Percentiles rank a stretch among this genome's conserved stretches.
phyloP scores from a whole-genome alignment of 495 filamentous ascomycete species.

The Recurvomyces mirabilis region DNA sequence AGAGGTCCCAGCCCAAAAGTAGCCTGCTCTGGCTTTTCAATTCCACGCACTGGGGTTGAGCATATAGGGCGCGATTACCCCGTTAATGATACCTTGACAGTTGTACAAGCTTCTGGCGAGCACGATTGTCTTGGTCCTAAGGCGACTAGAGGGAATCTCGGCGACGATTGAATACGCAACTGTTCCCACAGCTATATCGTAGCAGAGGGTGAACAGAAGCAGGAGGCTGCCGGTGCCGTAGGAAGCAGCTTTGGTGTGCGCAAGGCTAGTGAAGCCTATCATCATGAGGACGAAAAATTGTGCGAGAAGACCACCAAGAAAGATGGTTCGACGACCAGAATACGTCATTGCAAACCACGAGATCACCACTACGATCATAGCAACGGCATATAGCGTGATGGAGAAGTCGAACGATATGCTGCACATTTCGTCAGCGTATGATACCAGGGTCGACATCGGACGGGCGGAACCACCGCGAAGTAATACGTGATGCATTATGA shows the following conservation, averaged over 20 bases:
- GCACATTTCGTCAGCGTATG: background rate
- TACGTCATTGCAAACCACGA: background rate
- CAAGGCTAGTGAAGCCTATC: background rate
- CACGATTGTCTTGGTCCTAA: constrained; percentile 13
- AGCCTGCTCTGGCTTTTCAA: background rate
- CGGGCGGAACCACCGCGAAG: too few species aligned
- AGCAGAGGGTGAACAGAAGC: constrained; percentile 9
- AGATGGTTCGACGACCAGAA: background rate
- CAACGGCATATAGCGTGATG: background rate
- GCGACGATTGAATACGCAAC: constrained; percentile 15
- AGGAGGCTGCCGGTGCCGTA: constrained; percentile 9
- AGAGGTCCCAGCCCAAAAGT: background rate
- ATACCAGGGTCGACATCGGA: too few species aligned
- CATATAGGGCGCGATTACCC: background rate
- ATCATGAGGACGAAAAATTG: background rate
- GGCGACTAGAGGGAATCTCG: constrained; percentile 13
- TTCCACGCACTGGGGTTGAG: background rate
- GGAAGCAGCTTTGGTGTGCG: background rate
- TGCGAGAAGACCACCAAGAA: background rate
- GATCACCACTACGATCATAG: background rate
- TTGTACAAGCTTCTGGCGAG: constrained; percentile 12
- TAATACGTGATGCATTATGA: background rate
- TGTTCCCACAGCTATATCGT: constrained; percentile 12
- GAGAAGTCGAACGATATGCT: constrained; percentile 22
- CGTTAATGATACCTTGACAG: background rate